Percentiles rank a stretch among this genome's conserved stretches.
Evolutionary conservation across 768 basidiomycete species (phyloP).

Genomic region (Rubroboletus satanas): DNA sequence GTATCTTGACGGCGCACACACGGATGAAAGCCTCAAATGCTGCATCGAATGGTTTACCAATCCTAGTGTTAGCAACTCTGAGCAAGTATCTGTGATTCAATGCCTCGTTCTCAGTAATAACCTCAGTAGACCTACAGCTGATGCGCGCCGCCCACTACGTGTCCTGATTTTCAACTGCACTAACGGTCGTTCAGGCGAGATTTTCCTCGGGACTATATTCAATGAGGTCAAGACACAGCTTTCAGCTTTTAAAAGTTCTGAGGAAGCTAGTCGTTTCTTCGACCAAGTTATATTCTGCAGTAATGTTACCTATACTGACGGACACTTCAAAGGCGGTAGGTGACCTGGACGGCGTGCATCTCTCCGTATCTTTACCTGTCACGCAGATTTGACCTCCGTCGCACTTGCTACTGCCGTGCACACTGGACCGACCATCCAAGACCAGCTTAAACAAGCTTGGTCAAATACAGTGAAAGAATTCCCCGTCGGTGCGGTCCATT

Average conservation of each 20-base stretch:
- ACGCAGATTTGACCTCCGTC: constrained; percentile 71
- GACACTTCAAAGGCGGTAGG: constrained; percentile 86
- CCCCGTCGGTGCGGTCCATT: constrained; percentile 60
- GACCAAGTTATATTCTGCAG: constrained; percentile 91
- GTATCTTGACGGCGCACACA: constrained; percentile 97
- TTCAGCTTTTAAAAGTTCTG: constrained; percentile 34
- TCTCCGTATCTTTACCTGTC: constrained; percentile 1
- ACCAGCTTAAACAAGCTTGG: constrained; percentile 76
- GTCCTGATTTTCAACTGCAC: constrained; percentile 95
- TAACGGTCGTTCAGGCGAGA: constrained; percentile 74
- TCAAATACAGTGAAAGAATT: constrained; percentile 55
- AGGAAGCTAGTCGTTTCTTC: constrained; percentile 52
- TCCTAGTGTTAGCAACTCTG: constrained; percentile 48
- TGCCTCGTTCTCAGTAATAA: constrained; percentile 4
- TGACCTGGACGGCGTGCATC: neutral
- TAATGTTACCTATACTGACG: constrained; percentile 91
- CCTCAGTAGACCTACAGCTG: constrained; percentile 9
- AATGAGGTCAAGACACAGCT: constrained; percentile 49
- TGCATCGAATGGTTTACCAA: constrained; percentile 87
- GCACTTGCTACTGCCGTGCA: constrained; percentile 62
- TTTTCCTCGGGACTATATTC: constrained; percentile 63
- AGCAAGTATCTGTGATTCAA: constrained; percentile 15
- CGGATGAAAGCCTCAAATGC: constrained; percentile 80
- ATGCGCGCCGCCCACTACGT: constrained; percentile 36
- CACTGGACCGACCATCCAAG: constrained; percentile 66